Evolutionary conservation across 768 basidiomycete genomes (phyloP), one percentile per base, ranked within the genome.

Genomic region (Auricularia sp.): DNA sequence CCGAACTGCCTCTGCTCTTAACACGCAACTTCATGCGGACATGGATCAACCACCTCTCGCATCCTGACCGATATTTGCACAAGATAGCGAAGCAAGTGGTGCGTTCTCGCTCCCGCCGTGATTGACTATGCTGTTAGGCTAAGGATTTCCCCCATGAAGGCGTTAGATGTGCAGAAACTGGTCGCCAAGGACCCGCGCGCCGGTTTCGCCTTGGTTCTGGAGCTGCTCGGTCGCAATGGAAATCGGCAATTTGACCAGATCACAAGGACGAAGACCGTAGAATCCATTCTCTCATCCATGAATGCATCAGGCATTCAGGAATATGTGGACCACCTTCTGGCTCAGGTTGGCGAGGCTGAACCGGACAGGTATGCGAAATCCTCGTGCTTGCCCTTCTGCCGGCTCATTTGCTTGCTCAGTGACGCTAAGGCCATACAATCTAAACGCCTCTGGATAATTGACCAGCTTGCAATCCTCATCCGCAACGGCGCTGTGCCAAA

Each of bases 11-110:
- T 0, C 87, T 92, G 82, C 79, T 98, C 39, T 94, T 99, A 74
- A 95, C 92, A 21, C 89, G 88, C 70, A 94, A 97, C 73, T 91
- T 97, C 71, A 94, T 98, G 90, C 87, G 94, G 44, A 88, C 89
- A 44, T 96, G 95, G 92, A 95, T 96, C 66, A 96, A 96, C 72
- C 94, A 98, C 74, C 81, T 99, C 24, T 90, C 92, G 0, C 87
- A 91, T 63, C 82, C 81, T 56, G 95, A 98, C 74, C 84, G 94
- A 62, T 89, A 94, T 72, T 77, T 98, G 58, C 91, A 96, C 78
- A 94, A 92, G 75, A 87, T 89, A 18, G 92, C 96, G 2, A 83
- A 82, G 65, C 86, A 91, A 74, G 87, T 92, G 72, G 96, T 90
- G 69, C 54, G 87, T 74, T 58, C 47, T 24, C 34, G 1, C n/a